Base-by-base conservation (phyloP, 208 protist genomes). In the Leishmania martiniquensis region DNA sequence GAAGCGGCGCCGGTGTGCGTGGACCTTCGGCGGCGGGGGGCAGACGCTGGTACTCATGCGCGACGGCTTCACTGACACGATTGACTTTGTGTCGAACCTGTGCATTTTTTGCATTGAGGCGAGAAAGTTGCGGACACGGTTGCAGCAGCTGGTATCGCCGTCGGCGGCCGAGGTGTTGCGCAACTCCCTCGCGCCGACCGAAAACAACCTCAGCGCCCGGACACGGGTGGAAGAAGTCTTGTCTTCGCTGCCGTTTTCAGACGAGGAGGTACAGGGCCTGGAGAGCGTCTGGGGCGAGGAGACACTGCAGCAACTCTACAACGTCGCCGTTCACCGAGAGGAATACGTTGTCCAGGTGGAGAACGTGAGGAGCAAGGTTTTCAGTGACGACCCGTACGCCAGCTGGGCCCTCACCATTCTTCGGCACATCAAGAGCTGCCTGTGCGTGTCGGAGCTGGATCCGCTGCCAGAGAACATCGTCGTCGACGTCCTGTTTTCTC, bases 341-440 rank as follows among this genome's bases (percentile, higher is more conserved):
- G 89, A 97, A 69, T 97, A 91, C 76, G 82, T 95, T n/a, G 88
- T 97, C n/a, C 87, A 89, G 44, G 78, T 96, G 60, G 89, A 96
- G 66, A 78, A 83, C 1, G 80, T 80, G 5, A 77, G 75, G 70
- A 84, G 83, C 44, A 89, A 85, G 51, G 82, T 87, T 4, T 96
- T 95, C 72, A 76, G 78, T 15, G 86, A 87, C 29, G 89, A 94
- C 77, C 77, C 91, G 12, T 94, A 92, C 73, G 78, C 81, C 6
- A 93, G 86, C 79, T 96, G 93, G 91, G 77, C 83, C 67, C 74
- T 96, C 42, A 90, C 86, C 25, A 75, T 96, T 17, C 65, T 78
- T 29, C 84, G 86, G 17, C 88, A 90, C n/a, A 84, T 94, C 34
- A 92, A 88, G 70, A 74, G 45, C 34, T 55, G 82, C 47, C 77